Evolutionary conservation across 768 basidiomycete genomes (phyloP), one percentile per base, ranked within the genome.

Genomic region (Fistulinella prunicolor): DNA sequence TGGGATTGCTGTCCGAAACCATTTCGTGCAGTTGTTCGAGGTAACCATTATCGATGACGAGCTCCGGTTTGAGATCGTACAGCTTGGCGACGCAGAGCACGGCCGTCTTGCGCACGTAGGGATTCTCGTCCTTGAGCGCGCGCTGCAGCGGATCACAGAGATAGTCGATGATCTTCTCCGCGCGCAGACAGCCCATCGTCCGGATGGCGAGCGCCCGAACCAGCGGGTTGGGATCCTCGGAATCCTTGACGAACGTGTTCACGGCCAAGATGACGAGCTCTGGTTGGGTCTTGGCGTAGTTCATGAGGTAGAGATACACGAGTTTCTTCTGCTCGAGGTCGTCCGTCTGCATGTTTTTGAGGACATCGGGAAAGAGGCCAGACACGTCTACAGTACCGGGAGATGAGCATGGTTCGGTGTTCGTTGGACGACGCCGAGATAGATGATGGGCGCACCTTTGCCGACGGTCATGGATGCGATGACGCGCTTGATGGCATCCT

Each of bases 241-340:
- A 85, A 68, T 99, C 96, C 76, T 96, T 83, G 54, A 99, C 96
- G 64, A 99, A 97, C 8, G 95, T 99, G 64, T 98, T 99, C 51
- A 99, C 96, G 23, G 96, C 96, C 38, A 99, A 79, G 63, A 99
- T 98, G 70, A 97, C 94, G 52, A 98, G 89, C 64, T 99, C 96
- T 0, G 96, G 96, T 63, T 99, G 96, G 0, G 95, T 94, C 66
- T 96, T 96, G 28, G 95, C 95, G 57, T 98, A 99, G 74, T 99
- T 99, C 89, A 98, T 97, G 50, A 99, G 83, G 69, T 97, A 97
- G 20, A 96, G 81, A 62, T 96, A 98, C n/a, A 98, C 96, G 28
- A 99, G 87, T 71, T 99, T 98, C 82, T 98, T 99, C 73, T 98
- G 96, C 69, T 99, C 96, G 45, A 99, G 81, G 67, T 98, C 95